Conservation (phyloP, 345 rosid species). For the Rhizophora mangle region DNA sequence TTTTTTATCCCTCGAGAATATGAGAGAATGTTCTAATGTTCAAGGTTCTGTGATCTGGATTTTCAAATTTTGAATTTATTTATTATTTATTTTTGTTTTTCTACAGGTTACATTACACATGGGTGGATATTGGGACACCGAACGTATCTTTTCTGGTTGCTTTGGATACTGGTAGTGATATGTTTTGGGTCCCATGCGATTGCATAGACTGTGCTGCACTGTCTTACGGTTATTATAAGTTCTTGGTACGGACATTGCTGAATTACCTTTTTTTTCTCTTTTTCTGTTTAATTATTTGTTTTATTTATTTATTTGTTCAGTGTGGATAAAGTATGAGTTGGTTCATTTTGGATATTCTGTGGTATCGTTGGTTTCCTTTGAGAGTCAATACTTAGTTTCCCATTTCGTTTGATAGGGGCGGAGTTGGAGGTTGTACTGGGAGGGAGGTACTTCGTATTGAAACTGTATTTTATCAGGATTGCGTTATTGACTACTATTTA, state of each 20-base stretch:
- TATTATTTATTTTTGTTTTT: not conserved
- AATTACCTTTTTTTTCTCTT: not conserved
- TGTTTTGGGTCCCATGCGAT: conserved; percentile 84
- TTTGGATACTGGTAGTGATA: conserved; percentile 72
- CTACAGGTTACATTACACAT: conserved; percentile 67
- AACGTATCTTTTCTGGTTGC: conserved; percentile 77
- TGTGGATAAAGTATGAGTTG: no score
- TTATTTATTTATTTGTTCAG: not conserved
- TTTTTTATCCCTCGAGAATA: not conserved
- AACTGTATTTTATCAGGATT: no score
- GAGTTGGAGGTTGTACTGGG: no score
- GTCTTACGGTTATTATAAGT: conserved; percentile 50
- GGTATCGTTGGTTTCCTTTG: no score
- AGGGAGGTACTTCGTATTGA: no score
- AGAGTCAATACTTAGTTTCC: no score
- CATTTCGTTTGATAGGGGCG: no score
- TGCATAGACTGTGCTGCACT: conserved; percentile 73
- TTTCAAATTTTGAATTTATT: not conserved
- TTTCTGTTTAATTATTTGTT: not conserved
- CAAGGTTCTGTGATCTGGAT: not conserved
- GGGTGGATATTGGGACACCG: conserved; percentile 79
- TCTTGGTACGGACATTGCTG: conserved; percentile 44
- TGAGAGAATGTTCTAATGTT: not conserved
- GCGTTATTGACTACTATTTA: no score
- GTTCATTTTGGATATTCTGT: no score